Evolutionary conservation across 2,329 filamentous ascomycete species (phyloP), one percentile per base, ranked within the genome.

Genomic region (Pyricularia sp.): DNA sequence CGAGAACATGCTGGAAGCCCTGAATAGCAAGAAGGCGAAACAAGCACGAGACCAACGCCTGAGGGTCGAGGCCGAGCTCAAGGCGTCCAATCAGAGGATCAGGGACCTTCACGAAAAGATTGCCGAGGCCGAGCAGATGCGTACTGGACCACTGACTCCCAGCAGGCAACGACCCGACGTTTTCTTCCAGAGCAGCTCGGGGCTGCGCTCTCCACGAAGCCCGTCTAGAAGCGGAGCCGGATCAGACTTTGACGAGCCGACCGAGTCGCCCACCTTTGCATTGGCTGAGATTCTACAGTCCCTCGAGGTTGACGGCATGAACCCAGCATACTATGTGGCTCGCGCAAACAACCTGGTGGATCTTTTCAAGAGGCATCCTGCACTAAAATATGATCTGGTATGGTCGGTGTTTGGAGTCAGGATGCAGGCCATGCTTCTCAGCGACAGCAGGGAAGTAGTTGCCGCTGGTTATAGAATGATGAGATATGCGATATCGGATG

Each of bases 371-470:
- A 84, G 91, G 64, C 87, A 97, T 75, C 91, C 92, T 1, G 93
- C 91, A 1, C 82, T 99, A 65, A 99, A 99, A 73, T 97, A 97
- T 74, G 96, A 99, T 75, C 79, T 99, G 62, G 93, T 91, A 1
- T 99, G 94, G 94, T 90, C 92, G 4, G 88, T 96, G 1, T 99
- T 99, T 75, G 94, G 96, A 1, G 78, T 96, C 62, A 85, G 94
- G 59, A 93, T 97, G 80, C 94, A 99, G 76, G 88, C 91, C 70
- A 96, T 99, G 91, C 86, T 99, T 26, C 80, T 99, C 65, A 97
- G 93, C 72, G 93, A 97, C 70, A 97, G 90, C 74, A 87, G 93
- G 69, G 96, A 99, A 78, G 93, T 97, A 12, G 91, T 96, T 28
- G 94, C 94, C 30, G 91, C 94, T 59, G 94, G 91, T 1, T 99